Conservation (phyloP, 139 green algal genomes). For the Tetradesmus lagerheimii region DNA sequence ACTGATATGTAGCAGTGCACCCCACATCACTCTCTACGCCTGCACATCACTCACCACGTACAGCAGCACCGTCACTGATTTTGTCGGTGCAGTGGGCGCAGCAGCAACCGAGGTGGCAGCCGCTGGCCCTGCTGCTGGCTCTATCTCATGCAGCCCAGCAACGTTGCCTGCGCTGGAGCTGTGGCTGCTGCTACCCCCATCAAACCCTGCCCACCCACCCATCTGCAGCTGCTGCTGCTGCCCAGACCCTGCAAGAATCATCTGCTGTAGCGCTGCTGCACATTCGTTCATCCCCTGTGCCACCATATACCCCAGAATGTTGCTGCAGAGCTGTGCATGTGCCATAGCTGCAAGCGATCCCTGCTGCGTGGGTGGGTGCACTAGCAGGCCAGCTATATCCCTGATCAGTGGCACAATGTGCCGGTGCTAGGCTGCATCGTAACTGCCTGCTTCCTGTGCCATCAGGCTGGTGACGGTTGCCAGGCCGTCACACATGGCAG, state of each 20-base stretch:
- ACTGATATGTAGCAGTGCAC: too few species aligned
- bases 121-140: not conserved
- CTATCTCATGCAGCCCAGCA: not conserved
- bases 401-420: not conserved
- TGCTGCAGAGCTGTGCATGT: not conserved
- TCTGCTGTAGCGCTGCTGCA: not conserved
- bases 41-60: constrained; percentile 16
- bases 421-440: not conserved
- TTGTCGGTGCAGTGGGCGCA: too few species aligned
- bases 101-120: not conserved
- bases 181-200: not conserved
- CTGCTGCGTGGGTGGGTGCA: not conserved
- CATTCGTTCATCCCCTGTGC: not conserved
- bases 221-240: not conserved
- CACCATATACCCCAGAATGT: not conserved
- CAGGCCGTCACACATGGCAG: not conserved
- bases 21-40: too few species aligned
- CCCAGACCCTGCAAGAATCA: not conserved
- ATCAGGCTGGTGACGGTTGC: not conserved
- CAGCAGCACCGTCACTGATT: not conserved
- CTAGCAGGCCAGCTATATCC: not conserved
- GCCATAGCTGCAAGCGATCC: not conserved
- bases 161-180: not conserved
- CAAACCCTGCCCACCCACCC: too few species aligned
- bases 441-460: not conserved